Base-by-base conservation (phyloP, 2,329 filamentous ascomycete genomes). In the Talaromyces islandicus region DNA sequence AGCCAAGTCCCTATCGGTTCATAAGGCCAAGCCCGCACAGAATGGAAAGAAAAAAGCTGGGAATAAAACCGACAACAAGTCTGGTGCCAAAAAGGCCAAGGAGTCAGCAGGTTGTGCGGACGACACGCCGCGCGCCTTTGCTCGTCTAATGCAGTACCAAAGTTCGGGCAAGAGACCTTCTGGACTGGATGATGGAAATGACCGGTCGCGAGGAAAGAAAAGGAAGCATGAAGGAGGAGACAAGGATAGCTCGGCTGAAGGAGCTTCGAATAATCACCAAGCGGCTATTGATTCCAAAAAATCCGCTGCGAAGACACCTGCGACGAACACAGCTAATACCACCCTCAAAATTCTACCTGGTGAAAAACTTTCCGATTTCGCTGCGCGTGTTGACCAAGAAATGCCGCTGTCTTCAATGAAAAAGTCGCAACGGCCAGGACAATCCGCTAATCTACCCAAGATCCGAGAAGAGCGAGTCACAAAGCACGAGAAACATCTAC, bases 71-170 rank as follows among this genome's bases (percentile, higher is more conserved):
- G 69, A 68, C 61, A 72, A 69, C 53, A 69, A 64, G 61, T 65
- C 53, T 75, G 75, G 64, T 67, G 38, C 52, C 69, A 62, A 76
- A 62, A 62, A 75, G 69, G 57, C 58, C 7, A 55, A 60, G 24
- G 19, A 38, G n/a, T 55, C 51, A 9, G 38, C 50, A 79, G 65
- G 63, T 35, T 56, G 63, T 38, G 74, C 83, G 43, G 87, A 96
- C 72, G 94, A 97, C 76, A 92, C 90, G 1, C 94, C 94, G 0
- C 89, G 91, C 66, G 91, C 89, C 1, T 99, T 99, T 75, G 85
- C 85, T 63, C 87, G 92, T 12, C 78, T 97, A 63, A 94, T 97
- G 89, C 86, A 89, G 35, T 84, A 87, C 65, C 84, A 88, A 46
- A 75, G 79, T 17, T 81, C 85, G n/a, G 77, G 77, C 24, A 87